Percentiles rank a stretch among this genome's conserved stretches.
phyloP scores from a whole-genome alignment of 1,139 yeast genomes.

The Pichia sp. region DNA sequence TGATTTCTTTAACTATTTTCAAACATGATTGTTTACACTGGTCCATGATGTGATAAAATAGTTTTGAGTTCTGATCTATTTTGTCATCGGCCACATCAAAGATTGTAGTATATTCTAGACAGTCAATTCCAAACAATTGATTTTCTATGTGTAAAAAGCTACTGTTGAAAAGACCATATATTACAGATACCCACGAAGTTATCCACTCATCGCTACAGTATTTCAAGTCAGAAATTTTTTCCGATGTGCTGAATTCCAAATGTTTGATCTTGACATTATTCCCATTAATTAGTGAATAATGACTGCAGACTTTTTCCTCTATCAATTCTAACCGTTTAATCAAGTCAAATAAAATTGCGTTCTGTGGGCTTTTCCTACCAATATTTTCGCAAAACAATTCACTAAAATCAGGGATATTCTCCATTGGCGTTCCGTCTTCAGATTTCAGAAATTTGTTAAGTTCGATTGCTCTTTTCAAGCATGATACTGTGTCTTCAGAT shows the following conservation, averaged over 20 bases:
- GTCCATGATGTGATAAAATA: constrained; percentile 21
- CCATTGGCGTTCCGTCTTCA: background rate
- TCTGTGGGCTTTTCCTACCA: background rate
- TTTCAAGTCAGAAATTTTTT: constrained; percentile 13
- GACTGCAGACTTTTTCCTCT: constrained; percentile 6
- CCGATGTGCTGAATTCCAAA: constrained; percentile 2
- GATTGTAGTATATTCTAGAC: constrained; percentile 20
- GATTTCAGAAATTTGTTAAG: constrained; percentile 13
- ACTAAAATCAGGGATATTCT: background rate
- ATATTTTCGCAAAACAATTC: background rate
- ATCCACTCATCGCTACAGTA: constrained; percentile 23
- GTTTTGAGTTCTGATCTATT: constrained; percentile 18
- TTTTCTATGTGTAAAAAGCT: constrained; percentile 23
- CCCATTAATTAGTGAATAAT: constrained; percentile 8
- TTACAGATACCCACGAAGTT: constrained; percentile 27
- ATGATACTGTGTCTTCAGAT: constrained; percentile 16
- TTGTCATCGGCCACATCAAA: constrained; percentile 23
- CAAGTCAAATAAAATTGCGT: constrained; percentile 19
- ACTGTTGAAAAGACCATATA: constrained; percentile 27
- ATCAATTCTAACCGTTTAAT: constrained; percentile 15
- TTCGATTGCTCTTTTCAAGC: constrained; percentile 21
- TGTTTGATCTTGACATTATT: constrained; percentile 8
- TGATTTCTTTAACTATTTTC: constrained; percentile 23
- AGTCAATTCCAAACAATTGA: constrained; percentile 25
- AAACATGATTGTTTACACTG: constrained; percentile 25